phyloP scores from a whole-genome alignment of 495 filamentous ascomycete genomes.

The Penicillium turbatum region DNA sequence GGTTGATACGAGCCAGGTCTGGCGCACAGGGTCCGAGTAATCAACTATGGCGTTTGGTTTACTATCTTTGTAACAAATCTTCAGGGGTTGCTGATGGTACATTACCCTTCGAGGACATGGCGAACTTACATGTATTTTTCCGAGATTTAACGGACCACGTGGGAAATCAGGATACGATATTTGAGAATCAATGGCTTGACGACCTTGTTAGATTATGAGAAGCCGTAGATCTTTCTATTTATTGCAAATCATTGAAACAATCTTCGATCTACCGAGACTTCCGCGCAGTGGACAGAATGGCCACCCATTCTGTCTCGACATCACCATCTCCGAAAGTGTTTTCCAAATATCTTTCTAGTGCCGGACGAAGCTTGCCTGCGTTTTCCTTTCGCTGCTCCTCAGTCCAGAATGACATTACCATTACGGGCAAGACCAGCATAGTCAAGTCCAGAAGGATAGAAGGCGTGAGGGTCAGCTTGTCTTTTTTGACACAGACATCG shows the following conservation, averaged over 20 bases:
- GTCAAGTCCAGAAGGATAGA: slow-evolving; percentile 29
- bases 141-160: slow-evolving; percentile 21
- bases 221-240: not conserved
- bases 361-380: slow-evolving; percentile 20
- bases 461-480: slow-evolving; percentile 17
- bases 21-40: slow-evolving; percentile 15
- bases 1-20: slow-evolving; percentile 1
- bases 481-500: slow-evolving; percentile 21
- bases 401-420: slow-evolving; percentile 30
- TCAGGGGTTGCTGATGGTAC: slow-evolving; percentile 24
- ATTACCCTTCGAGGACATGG: slow-evolving; percentile 27
- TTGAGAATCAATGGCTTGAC: slow-evolving; percentile 28
- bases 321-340: slow-evolving; percentile 30
- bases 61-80: slow-evolving; percentile 31
- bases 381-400: slow-evolving; percentile 27
- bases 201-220: slow-evolving; percentile 10
- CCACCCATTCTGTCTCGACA: slow-evolving; percentile 30
- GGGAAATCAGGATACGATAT: slow-evolving; percentile 28
- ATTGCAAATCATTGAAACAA: not conserved
- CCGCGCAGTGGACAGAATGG: slow-evolving; percentile 31
- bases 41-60: slow-evolving; percentile 38
- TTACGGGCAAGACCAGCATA: slow-evolving; percentile 26
- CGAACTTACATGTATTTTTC: slow-evolving; percentile 30
- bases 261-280: slow-evolving; percentile 18
- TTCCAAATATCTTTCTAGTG: slow-evolving; percentile 29